A percentile compares a stretch with the other conserved stretches of the same genome.
Conservation (phyloP, 2,329 filamentous ascomycete species). For the Epichloe sp. region DNA sequence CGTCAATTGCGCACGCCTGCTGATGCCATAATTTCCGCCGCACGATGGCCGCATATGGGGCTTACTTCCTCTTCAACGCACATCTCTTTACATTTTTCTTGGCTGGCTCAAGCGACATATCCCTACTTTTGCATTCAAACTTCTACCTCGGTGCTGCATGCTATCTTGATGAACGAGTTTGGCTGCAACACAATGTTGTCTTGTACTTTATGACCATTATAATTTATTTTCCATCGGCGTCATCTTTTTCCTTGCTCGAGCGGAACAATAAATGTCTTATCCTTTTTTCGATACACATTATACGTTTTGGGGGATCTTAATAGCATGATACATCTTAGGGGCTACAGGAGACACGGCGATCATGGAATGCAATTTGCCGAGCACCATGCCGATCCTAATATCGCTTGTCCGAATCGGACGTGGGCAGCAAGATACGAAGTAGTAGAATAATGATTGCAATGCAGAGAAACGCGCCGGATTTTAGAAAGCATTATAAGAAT, state of each 20-base stretch:
- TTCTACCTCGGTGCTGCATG: neutral
- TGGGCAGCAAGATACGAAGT: neutral
- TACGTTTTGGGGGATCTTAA: neutral
- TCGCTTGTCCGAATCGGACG: neutral
- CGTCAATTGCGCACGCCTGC: neutral
- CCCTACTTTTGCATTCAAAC: neutral
- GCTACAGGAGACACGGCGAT: neutral
- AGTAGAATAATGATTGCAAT: slow-evolving; percentile 5
- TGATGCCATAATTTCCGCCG: neutral
- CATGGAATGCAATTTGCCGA: neutral
- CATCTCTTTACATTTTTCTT: slow-evolving; percentile 3
- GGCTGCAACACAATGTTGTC: no score
- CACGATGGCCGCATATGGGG: slow-evolving; percentile 8
- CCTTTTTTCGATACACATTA: no score
- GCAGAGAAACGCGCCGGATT: neutral
- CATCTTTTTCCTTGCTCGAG: no score
- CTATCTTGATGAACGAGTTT: no score
- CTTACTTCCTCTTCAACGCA: neutral
- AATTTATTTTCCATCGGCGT: no score
- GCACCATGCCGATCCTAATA: no score
- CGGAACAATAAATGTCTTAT: no score
- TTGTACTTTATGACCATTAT: no score
- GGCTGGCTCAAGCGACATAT: slow-evolving; percentile 12
- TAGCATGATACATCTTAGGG: neutral
- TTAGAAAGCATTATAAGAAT: neutral